Conservation (phyloP, 2,329 filamentous ascomycete species). For the Aspergillus hortae region DNA sequence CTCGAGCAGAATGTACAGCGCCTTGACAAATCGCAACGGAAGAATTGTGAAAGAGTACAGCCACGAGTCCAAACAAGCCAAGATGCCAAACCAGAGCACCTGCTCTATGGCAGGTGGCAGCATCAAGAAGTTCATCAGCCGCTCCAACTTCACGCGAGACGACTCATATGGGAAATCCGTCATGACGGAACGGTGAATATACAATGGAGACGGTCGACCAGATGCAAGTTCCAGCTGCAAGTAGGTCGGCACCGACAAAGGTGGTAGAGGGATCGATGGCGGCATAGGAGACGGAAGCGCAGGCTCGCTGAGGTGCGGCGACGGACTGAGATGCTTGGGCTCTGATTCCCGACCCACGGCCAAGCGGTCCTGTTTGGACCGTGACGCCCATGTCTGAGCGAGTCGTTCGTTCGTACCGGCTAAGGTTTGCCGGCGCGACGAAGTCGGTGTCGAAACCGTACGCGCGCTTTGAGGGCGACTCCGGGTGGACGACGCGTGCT, state of each 20-base stretch:
- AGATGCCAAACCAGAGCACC: conserved; percentile 78
- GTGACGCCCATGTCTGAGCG: conserved; percentile 30
- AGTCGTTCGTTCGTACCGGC: conserved; percentile 29
- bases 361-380: conserved; percentile 31
- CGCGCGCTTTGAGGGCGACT: conserved; percentile 30
- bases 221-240: conserved; percentile 63
- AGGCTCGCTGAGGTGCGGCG: conserved; percentile 28
- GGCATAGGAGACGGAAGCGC: conserved; percentile 47
- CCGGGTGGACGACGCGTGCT: conserved; percentile 20
- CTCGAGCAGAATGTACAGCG: conserved; percentile 67
- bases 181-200: conserved; percentile 57
- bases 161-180: conserved; percentile 80
- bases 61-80: conserved; percentile 94
- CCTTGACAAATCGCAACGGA: conserved; percentile 81
- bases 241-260: conserved; percentile 62
- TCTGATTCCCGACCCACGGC: conserved; percentile 31
- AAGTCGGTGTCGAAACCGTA: conserved; percentile 36
- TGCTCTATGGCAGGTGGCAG: conserved; percentile 79
- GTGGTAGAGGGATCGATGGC: conserved; percentile 56
- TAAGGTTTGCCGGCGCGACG: conserved; percentile 26
- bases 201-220: conserved; percentile 57
- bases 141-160: conserved; percentile 84
- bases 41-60: conserved; percentile 95
- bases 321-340: conserved; percentile 25
- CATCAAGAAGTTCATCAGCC: conserved; percentile 81